Percentiles rank a stretch among this genome's conserved stretches.
These are phyloP conservation scores for Cutaneotrichosporon mucoides DNA, from an alignment of 1,284 basidiomycete species.

Conservation along the genomic window DNA sequence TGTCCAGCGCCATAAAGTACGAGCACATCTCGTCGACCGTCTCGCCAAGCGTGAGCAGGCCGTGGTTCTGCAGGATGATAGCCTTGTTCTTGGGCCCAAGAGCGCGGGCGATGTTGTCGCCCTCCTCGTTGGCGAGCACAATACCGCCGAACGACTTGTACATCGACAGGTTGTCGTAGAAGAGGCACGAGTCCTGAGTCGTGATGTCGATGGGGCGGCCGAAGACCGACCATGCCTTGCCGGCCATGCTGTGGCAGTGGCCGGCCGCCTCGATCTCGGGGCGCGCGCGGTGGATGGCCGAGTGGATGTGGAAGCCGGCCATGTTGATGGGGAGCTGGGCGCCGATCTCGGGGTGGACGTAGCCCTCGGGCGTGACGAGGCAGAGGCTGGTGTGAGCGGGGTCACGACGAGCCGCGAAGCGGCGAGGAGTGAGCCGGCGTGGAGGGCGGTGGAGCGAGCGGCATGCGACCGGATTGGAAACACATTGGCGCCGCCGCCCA, in stretches of 20 bases:
- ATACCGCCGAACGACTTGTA: slow-evolving; percentile 48
- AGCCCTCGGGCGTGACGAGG: slow-evolving; percentile 43
- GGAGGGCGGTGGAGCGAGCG: too few species aligned
- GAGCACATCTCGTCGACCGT: slow-evolving; percentile 32
- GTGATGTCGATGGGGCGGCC: slow-evolving; percentile 55
- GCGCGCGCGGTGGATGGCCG: slow-evolving; percentile 57
- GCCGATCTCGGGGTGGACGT: slow-evolving; percentile 34
- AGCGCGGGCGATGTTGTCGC: slow-evolving; percentile 43
- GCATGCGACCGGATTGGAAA: too few species aligned
- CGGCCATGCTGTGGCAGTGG: slow-evolving; percentile 61
- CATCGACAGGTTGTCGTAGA: slow-evolving; percentile 31
- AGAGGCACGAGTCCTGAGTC: slow-evolving; percentile 34
- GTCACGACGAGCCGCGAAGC: too few species aligned
- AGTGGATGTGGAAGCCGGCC: slow-evolving; percentile 57
- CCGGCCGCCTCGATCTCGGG: slow-evolving; percentile 62
- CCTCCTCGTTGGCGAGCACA: slow-evolving; percentile 48
- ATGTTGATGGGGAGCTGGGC: slow-evolving; percentile 46
- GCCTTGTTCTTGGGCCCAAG: slow-evolving; percentile 44
- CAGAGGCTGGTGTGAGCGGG: slow-evolving; percentile 27
- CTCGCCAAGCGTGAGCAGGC: slow-evolving; percentile 26
- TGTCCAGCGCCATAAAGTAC: slow-evolving; percentile 40
- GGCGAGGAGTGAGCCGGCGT: too few species aligned
- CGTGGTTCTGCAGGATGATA: slow-evolving; percentile 45
- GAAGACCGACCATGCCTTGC: slow-evolving; percentile 60
- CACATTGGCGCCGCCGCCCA: too few species aligned